Percentiles rank a stretch among this genome's conserved stretches.
Evolutionary conservation across 441 rosid species (phyloP).

Genomic region (Gossypium schwendimanii): DNA sequence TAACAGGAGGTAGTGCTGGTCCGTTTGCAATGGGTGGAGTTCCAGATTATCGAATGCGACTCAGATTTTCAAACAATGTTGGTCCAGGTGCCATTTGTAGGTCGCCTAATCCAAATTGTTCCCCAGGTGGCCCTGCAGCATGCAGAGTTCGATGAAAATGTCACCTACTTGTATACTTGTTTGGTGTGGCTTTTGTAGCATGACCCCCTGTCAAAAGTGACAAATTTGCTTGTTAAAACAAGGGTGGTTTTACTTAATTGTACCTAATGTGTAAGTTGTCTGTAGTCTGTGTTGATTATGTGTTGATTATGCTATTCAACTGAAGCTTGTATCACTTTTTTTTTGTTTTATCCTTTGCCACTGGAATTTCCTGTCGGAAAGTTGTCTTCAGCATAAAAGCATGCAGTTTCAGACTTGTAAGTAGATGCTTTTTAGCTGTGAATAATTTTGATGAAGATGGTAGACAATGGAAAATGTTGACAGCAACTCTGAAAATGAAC

Average conservation of each 20-base stretch:
- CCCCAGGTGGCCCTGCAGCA: conserved; percentile 33
- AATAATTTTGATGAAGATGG: background rate
- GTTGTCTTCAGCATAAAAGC: background rate
- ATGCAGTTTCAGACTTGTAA: background rate
- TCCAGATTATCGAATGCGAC: conserved; percentile 50
- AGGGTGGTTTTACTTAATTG: conserved; percentile 32
- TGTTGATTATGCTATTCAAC: conserved; percentile 26
- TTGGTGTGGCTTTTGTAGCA: conserved; percentile 33
- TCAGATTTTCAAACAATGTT: conserved; percentile 55
- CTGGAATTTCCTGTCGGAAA: conserved; percentile 7
- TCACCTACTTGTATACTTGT: conserved; percentile 31
- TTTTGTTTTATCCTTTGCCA: conserved; percentile 5
- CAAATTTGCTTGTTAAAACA: conserved; percentile 27
- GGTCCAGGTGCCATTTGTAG: conserved; percentile 79
- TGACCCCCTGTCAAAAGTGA: conserved; percentile 20
- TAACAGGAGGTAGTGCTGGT: conserved; percentile 30
- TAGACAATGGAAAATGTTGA: background rate
- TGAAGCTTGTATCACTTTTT: conserved; percentile 28
- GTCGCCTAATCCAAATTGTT: conserved; percentile 72
- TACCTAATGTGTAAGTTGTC: conserved; percentile 25
- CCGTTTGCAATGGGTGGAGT: conserved; percentile 71
- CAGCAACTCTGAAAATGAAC: background rate
- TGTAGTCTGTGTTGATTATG: conserved; percentile 23
- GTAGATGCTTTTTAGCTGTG: background rate
- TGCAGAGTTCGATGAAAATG: conserved; percentile 63